Base-by-base conservation (phyloP, 1,139 yeast species). In the Schwanniomyces etchellsii region DNA sequence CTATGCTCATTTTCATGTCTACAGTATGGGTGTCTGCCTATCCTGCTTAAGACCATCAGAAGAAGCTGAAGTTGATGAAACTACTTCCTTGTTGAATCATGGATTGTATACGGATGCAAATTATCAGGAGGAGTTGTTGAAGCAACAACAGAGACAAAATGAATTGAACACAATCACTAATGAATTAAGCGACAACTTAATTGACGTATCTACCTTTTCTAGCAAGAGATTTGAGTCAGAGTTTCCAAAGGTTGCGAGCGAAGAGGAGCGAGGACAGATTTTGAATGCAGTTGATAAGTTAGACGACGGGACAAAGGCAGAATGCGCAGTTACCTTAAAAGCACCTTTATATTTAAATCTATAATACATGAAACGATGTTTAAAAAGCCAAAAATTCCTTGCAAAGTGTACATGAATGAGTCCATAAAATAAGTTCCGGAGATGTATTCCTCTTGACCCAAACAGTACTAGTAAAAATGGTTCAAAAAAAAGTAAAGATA, bases 11-110 rank as follows among this genome's bases (percentile, higher is more conserved):
- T n/a, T n/a, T n/a, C n/a, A n/a, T n/a, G n/a, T n/a, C n/a, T n/a
- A 14, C 14, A 20, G 6, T 26, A 66, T 71, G 77, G 77, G 77
- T 27, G 38, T 54, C 28, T 70, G 76, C 43, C 52, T 70, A 30
- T 70, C 77, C n/a, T 71, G 77, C 39, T 48, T 71, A 17, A 45
- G 57, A 24, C 55, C 58, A 5, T 40, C 35, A 24, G 51, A 46
- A 11, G 60, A 52, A 14, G 64, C 63, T 25, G 74, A 67, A 9
- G 61, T 55, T 25, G 70, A 64, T 7, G 73, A 66, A 36, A 48
- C 57, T 14, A 40, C 65, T 0, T 64, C 72, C 4, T 47, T 67
- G 13, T 47, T 67, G 22, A 45, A 56, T 24, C 52, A 47, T 33
- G 57, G 55, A 18, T 36, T 48, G 20, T 60, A 54, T 38, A 47